Evolutionary conservation across 2,329 filamentous ascomycete species (phyloP).

Genomic region (Myrmaecium sp.): DNA sequence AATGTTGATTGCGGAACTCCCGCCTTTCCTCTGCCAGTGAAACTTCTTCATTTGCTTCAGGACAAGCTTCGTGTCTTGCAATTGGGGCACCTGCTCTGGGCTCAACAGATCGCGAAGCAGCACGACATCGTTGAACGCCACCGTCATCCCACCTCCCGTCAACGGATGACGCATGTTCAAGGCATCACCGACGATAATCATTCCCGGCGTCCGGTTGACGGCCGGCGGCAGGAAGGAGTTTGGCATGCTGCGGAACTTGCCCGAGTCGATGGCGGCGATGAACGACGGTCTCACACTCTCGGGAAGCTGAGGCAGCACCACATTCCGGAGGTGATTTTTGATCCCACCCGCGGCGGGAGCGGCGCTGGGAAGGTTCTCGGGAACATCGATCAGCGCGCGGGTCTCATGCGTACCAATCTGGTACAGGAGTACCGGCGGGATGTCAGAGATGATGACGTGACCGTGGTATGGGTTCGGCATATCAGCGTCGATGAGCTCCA

Average conservation of each 20-base stretch:
- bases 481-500: slow-evolving; percentile 78
- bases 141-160: slow-evolving; percentile 95
- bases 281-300: slow-evolving; percentile 55
- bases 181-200: slow-evolving; percentile 79
- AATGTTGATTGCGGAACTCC: slow-evolving; percentile 86
- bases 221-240: slow-evolving; percentile 82
- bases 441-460: slow-evolving; percentile 71
- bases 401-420: slow-evolving; percentile 95
- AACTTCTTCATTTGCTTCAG: slow-evolving; percentile 53
- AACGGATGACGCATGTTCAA: slow-evolving; percentile 99
- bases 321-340: slow-evolving; percentile 63
- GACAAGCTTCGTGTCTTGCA: slow-evolving; percentile 52
- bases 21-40: slow-evolving; percentile 72
- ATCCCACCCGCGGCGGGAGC: slow-evolving; percentile 62
- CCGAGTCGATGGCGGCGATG: slow-evolving; percentile 54
- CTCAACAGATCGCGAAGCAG: slow-evolving; percentile 58
- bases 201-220: slow-evolving; percentile 51
- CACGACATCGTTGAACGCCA: slow-evolving; percentile 83
- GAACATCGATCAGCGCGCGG: slow-evolving; percentile 75
- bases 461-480: slow-evolving; percentile 62
- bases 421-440: slow-evolving; percentile 73
- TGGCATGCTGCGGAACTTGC: slow-evolving; percentile 78
- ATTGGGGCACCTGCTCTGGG: slow-evolving; percentile 48
- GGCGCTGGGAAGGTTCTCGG: slow-evolving; percentile 57
- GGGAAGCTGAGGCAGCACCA: slow-evolving; percentile 65